phyloP scores from a whole-genome alignment of 441 rosid genomes.

The Viola pubescens region DNA sequence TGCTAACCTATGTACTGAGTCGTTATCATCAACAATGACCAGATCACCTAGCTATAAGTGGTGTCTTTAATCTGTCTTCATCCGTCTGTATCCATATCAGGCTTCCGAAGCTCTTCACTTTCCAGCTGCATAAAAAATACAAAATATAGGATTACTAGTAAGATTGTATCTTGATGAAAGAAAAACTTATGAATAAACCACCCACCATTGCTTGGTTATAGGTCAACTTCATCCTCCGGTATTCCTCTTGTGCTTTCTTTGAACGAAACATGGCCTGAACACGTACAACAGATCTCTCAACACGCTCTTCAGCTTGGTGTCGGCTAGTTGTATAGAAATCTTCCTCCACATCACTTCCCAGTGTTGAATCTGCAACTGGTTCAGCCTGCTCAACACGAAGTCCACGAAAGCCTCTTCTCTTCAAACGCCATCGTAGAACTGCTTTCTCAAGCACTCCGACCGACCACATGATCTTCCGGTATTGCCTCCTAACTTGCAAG shows the following conservation, averaged over 20 bases:
- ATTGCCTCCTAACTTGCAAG: constrained; percentile 71
- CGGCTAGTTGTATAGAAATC: constrained; percentile 73
- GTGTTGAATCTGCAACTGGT: constrained; percentile 17
- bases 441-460: constrained; percentile 95
- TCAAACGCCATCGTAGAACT: constrained; percentile 86
- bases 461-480: constrained; percentile 79
- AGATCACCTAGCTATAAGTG: neutral
- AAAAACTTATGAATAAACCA: constrained; percentile 8
- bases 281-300: constrained; percentile 70
- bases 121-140: constrained; percentile 42
- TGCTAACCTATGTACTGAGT: neutral
- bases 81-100: constrained; percentile 21
- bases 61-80: constrained; percentile 9
- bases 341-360: constrained; percentile 50
- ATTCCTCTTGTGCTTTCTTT: constrained; percentile 88
- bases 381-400: constrained; percentile 42
- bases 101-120: constrained; percentile 25
- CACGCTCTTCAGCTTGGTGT: constrained; percentile 88
- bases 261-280: constrained; percentile 98
- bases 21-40: neutral
- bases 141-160: neutral
- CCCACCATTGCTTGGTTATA: constrained; percentile 64
- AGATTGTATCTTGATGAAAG: neutral
- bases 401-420: constrained; percentile 92
- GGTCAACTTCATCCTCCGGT: constrained; percentile 73